Evolutionary conservation across 2,329 filamentous ascomycete genomes (phyloP), one percentile per base, ranked within the genome.

Genomic region (Aureobasidium pullulans): DNA sequence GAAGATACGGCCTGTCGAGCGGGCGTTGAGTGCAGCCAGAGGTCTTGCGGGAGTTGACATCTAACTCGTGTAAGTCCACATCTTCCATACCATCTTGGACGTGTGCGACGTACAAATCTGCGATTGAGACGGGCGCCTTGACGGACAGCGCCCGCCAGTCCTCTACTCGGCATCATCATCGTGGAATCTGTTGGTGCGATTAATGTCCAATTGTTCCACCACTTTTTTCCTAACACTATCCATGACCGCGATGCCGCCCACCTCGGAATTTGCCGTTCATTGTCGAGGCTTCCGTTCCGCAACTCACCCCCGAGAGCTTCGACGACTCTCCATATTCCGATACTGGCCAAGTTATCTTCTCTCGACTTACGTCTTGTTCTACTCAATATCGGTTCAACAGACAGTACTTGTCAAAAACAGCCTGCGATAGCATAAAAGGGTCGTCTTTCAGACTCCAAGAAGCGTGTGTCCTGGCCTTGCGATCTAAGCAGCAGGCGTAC

Each of bases 91-190:
- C 44, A n/a, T 34, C 13, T 44, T 29, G 48, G 16, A 9, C 16
- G 11, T 6, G 11, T 13, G 1, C 8, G n/a, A 58, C 59, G 28
- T 58, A 61, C 60, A 42, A 57, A 57, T 61, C 60, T 61, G 39
- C 40, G 47, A 42, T 57, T 52, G 34, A 50, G 34, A 34, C 50
- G 48, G 16, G 43, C 43, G 19, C 43, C 46, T 42, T 58, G 60
- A 53, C 52, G 60, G 23, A 56, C 44, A 23, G 46, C 53, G 29
- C 60, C 46, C 44, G 52, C 52, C 31, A 61, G 32, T 37, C 53
- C 53, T 48, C 60, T 57, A 36, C 60, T 57, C 29, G 60, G 60
- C 60, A 61, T 61, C 60, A 61, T 58, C 46, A 58, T 61, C 36
- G 53, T 34, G 47, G 49, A 34, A n/a, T n/a, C 4, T 48, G 42